Evolutionary conservation across 352 stramenopile genomes (phyloP), one percentile per base, ranked within the genome.

Genomic region (Pythium sp.): DNA sequence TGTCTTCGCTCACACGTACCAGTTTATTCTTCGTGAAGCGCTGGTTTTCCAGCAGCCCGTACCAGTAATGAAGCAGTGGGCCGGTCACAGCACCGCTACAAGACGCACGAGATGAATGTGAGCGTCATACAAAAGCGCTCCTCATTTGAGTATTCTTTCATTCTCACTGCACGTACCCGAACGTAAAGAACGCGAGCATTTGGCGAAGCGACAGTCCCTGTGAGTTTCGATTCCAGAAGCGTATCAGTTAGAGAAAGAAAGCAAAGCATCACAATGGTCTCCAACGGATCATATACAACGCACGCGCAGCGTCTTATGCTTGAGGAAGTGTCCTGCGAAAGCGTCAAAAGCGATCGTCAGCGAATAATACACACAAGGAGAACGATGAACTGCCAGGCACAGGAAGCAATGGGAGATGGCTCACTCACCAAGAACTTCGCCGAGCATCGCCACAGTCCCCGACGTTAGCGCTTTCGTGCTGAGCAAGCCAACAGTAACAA

Each of bases 381-480:
- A 59, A n/a, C 5, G 28, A 49, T 26, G 22, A 8, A 18, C 24
- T 5, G 3, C 56, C 9, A 30, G 18, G 1, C 7, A 32, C 1
- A 18, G 53, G 0, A 5, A 61, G 11, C 28, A 49, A 24, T 4
- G 18, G 51, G 47, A 54, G 8, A 32, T 54, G 34, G 24, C 20
- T 9, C 30, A 69, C 71, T 32, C 72, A 91, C 85, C 85, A 34
- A 91, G 61, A 34, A 91, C 67, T 76, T 93, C 85, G 43, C 85
- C 85, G 0, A 90, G 71, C 67, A 84, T 85, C 18, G 80, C 82
- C 22, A 93, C 84, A 0, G 68, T 73, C 4, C 74, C 85, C 11
- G 85, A 91, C 15, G 85, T 93, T 55, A 89, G 56, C 5, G 82
- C 72, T 63, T 93, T 93, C 18, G 85, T 93, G 22, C 84, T 92